Evolutionary conservation across 2,329 filamentous ascomycete species (phyloP).

Genomic region (Neobulgaria alba): DNA sequence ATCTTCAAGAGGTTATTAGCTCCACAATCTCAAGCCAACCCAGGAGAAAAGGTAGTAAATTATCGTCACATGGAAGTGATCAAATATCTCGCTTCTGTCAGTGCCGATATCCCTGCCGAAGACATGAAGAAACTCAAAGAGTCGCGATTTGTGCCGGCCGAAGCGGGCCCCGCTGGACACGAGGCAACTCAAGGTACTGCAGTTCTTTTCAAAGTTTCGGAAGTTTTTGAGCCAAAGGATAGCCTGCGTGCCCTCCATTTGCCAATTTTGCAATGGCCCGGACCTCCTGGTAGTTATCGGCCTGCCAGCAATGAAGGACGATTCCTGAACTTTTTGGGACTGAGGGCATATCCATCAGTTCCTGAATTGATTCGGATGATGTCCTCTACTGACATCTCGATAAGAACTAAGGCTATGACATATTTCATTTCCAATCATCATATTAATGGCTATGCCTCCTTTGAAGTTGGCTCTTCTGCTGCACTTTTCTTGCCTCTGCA

Average conservation of each 20-base stretch:
- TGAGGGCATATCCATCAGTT: slow-evolving; percentile 63
- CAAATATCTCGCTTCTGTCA: slow-evolving; percentile 86
- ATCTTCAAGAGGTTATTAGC: slow-evolving; percentile 82
- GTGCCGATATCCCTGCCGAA: slow-evolving; percentile 73
- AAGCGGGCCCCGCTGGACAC: slow-evolving; percentile 47
- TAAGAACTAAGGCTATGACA: slow-evolving; percentile 62
- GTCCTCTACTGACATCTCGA: slow-evolving; percentile 45
- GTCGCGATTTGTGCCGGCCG: slow-evolving; percentile 75
- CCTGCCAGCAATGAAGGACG: slow-evolving; percentile 60
- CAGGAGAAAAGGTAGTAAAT: slow-evolving; percentile 40
- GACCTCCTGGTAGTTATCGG: slow-evolving; percentile 51
- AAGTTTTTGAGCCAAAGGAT: slow-evolving; percentile 74
- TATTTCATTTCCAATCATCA: slow-evolving; percentile 81
- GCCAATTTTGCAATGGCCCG: slow-evolving; percentile 77
- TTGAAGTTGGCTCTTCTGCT: slow-evolving; percentile 46
- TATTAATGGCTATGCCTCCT: slow-evolving; percentile 63
- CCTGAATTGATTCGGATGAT: slow-evolving; percentile 73
- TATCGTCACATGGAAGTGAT: slow-evolving; percentile 95
- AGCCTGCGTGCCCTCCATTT: slow-evolving; percentile 60
- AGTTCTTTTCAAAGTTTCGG: slow-evolving; percentile 61
- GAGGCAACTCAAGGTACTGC: slow-evolving; percentile 44
- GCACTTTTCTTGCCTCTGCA: slow-evolving; percentile 66
- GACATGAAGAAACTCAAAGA: slow-evolving; percentile 73
- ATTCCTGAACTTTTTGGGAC: slow-evolving; percentile 65
- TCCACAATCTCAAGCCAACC: slow-evolving; percentile 41